Percentiles rank a stretch among this genome's conserved stretches.
Evolutionary conservation across 1,284 basidiomycete species (phyloP).

Genomic region (Neolentinus lepideus): DNA sequence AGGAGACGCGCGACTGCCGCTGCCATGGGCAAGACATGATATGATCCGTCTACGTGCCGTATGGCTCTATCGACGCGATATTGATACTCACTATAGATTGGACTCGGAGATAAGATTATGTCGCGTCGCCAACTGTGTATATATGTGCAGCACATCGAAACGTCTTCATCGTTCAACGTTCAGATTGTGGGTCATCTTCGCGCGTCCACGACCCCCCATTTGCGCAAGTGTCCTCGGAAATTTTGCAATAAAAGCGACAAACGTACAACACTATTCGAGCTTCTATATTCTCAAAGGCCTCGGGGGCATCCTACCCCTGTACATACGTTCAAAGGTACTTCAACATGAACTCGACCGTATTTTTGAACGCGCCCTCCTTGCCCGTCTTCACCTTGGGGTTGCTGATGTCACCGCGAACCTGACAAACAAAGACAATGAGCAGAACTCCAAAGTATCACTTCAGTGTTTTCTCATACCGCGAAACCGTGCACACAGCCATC

Average conservation of each 20-base stretch:
- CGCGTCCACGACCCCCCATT: no score
- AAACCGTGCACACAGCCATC: constrained; percentile 47
- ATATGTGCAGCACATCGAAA: no score
- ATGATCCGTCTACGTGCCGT: background rate
- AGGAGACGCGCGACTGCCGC: constrained; percentile 37
- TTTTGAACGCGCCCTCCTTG: constrained; percentile 6
- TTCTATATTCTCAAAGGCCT: no score
- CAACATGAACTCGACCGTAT: background rate
- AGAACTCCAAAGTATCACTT: background rate
- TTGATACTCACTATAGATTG: no score
- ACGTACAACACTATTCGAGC: no score
- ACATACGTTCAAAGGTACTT: constrained; percentile 1
- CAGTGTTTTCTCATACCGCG: constrained; percentile 20
- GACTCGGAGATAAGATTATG: no score
- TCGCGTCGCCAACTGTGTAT: no score
- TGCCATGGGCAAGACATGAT: constrained; percentile 1
- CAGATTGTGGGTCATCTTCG: no score
- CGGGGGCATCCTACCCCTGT: background rate
- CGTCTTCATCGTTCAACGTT: no score
- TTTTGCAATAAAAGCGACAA: no score
- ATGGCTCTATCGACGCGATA: no score
- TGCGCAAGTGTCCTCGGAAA: no score
- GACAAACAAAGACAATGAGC: background rate
- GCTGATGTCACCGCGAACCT: constrained; percentile 3
- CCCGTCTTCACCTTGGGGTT: constrained; percentile 4